These are phyloP conservation scores for Botrytis medusae DNA, from an alignment of 2,329 filamentous ascomycete species.

Conservation along the genomic window DNA sequence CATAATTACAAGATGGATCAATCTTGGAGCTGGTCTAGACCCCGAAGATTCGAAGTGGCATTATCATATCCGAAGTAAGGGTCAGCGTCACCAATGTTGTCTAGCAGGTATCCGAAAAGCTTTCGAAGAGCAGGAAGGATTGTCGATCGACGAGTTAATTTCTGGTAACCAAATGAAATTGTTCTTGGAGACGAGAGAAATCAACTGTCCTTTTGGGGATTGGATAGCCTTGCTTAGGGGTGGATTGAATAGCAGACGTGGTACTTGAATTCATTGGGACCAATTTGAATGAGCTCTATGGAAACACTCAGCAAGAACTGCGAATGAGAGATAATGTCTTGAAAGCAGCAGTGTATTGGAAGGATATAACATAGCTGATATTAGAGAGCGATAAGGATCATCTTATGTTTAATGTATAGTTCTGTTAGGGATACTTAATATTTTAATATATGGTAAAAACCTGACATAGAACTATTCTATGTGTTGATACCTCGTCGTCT, in stretches of 20 bases:
- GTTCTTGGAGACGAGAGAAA: constrained; percentile 11
- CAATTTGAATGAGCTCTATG: neutral
- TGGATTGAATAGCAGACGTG: constrained; percentile 8
- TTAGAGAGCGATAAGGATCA: neutral
- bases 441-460: no score
- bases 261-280: neutral
- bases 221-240: constrained; percentile 18
- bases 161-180: constrained; percentile 18
- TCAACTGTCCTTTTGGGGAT: neutral
- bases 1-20: constrained; percentile 23
- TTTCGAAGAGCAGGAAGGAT: constrained; percentile 20
- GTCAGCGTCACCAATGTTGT: neutral
- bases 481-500: neutral
- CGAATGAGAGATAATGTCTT: neutral
- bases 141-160: constrained; percentile 20
- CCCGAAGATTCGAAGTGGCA: constrained; percentile 23
- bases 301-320: neutral
- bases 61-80: constrained; percentile 8
- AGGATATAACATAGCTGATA: neutral
- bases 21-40: constrained; percentile 24
- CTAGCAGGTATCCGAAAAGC: constrained; percentile 12
- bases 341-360: neutral
- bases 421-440: neutral
- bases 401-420: neutral
- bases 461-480: no score